Evolutionary conservation across 495 filamentous ascomycete species (phyloP).

Genomic region (Xylaria scruposa): DNA sequence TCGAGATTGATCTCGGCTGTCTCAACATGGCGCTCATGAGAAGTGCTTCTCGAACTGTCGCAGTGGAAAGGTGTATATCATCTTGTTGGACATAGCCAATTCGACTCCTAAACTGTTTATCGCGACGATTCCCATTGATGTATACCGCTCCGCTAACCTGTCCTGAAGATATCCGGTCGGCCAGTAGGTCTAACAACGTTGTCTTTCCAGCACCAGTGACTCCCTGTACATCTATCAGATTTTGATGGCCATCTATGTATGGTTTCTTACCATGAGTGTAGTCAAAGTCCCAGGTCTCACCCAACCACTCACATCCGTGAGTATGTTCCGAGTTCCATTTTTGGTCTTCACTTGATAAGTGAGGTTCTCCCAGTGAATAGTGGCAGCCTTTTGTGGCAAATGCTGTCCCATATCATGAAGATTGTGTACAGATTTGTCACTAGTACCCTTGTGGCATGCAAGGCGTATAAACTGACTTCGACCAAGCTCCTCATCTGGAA

Average conservation of each 20-base stretch:
- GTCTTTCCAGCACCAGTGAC: constrained; percentile 66
- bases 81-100: constrained; percentile 85
- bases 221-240: too few relatives aligned
- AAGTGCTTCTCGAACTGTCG: constrained; percentile 75
- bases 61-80: constrained; percentile 79
- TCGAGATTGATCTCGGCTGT: constrained; percentile 64
- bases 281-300: constrained; percentile 73
- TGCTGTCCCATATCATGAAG: too few relatives aligned
- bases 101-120: constrained; percentile 73
- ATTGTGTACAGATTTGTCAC: too few relatives aligned
- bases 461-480: too few relatives aligned
- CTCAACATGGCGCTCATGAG: constrained; percentile 72
- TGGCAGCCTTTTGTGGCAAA: too few relatives aligned
- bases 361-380: background rate
- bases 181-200: constrained; percentile 68
- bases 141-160: constrained; percentile 70
- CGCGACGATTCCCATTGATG: constrained; percentile 66
- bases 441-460: too few relatives aligned
- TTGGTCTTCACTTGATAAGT: background rate
- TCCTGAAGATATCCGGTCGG: constrained; percentile 70
- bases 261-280: constrained; percentile 61
- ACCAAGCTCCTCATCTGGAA: too few relatives aligned
- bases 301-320: constrained; percentile 68
- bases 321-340: constrained; percentile 32
- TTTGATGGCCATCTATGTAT: too few relatives aligned